These are phyloP conservation scores for Penstemon barbatus DNA, from an alignment of 257 asterid species.

Conservation along the genomic window DNA sequence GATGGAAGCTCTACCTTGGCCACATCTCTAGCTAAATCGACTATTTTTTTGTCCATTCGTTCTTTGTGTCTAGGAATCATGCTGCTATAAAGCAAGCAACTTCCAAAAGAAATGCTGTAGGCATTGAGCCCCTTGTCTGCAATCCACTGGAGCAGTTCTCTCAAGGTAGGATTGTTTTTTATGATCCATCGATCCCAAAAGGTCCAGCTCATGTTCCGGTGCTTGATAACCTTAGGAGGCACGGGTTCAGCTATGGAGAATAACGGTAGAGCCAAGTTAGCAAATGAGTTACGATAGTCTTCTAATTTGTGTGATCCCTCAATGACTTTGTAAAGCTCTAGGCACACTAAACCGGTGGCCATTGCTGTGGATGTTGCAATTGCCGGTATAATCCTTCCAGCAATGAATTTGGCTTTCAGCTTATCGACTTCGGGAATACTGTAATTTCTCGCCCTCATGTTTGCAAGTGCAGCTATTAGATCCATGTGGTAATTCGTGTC, in stretches of 20 bases:
- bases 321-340: slow-evolving; percentile 81
- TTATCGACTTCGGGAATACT: slow-evolving; percentile 87
- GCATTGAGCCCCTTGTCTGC: slow-evolving; percentile 74
- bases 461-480: slow-evolving; percentile 83
- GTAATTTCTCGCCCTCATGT: slow-evolving; percentile 96
- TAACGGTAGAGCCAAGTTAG: slow-evolving; percentile 80
- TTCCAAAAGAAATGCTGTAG: slow-evolving; percentile 82
- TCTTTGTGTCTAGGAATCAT: slow-evolving; percentile 85
- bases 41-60: slow-evolving; percentile 76
- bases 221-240: slow-evolving; percentile 70
- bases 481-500: slow-evolving; percentile 94
- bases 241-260: slow-evolving; percentile 92
- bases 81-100: slow-evolving; percentile 73
- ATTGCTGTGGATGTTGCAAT: slow-evolving; percentile 90
- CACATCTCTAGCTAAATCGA: slow-evolving; percentile 69
- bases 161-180: slow-evolving; percentile 60
- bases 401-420: slow-evolving; percentile 86
- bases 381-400: slow-evolving; percentile 91
- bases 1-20: slow-evolving; percentile 79
- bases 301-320: slow-evolving; percentile 75
- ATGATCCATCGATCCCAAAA: slow-evolving; percentile 91
- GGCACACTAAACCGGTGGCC: slow-evolving; percentile 94
- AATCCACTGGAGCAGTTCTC: slow-evolving; percentile 76
- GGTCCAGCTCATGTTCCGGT: slow-evolving; percentile 82
- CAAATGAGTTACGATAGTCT: slow-evolving; percentile 89